Conservation (phyloP, 495 filamentous ascomycete genomes). For the Trichoderma parareesei region DNA sequence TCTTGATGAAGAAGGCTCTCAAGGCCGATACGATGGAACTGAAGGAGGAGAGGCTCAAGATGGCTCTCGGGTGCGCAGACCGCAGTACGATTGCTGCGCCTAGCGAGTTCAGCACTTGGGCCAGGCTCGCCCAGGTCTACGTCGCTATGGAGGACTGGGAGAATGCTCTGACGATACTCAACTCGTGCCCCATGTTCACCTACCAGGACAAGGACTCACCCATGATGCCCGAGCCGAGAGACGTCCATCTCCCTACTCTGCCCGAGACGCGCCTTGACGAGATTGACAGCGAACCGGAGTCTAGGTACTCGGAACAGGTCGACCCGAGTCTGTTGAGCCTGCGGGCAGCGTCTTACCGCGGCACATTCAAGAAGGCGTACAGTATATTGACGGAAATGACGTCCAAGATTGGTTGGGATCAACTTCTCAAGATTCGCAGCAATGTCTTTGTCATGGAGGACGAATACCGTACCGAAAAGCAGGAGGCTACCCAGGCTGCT, state of each 20-base stretch:
- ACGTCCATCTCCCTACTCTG: constrained; percentile 77
- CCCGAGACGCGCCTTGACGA: constrained; percentile 90
- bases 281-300: constrained; percentile 81
- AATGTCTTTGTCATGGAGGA: constrained; percentile 99
- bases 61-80: constrained; percentile 90
- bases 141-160: constrained; percentile 92
- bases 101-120: constrained; percentile 97
- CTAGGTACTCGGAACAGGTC: constrained; percentile 70
- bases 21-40: constrained; percentile 37
- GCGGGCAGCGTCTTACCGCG: constrained; percentile 79
- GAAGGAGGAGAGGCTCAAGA: constrained; percentile 52
- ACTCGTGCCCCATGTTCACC: constrained; percentile 99
- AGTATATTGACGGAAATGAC: constrained; percentile 89
- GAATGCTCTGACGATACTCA: constrained; percentile 84
- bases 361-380: constrained; percentile 93
- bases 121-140: constrained; percentile 85
- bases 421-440: constrained; percentile 83
- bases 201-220: constrained; percentile 97
- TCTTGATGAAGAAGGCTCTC: constrained; percentile 74
- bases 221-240: constrained; percentile 81
- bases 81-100: constrained; percentile 89
- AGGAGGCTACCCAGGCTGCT: constrained; percentile 47
- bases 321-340: constrained; percentile 82
- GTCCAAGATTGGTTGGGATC: constrained; percentile 94
- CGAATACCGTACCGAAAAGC: constrained; percentile 87